Evolutionary conservation across 2,329 filamentous ascomycete genomes (phyloP), one percentile per base, ranked within the genome.

Genomic region (Nakataea oryzae): DNA sequence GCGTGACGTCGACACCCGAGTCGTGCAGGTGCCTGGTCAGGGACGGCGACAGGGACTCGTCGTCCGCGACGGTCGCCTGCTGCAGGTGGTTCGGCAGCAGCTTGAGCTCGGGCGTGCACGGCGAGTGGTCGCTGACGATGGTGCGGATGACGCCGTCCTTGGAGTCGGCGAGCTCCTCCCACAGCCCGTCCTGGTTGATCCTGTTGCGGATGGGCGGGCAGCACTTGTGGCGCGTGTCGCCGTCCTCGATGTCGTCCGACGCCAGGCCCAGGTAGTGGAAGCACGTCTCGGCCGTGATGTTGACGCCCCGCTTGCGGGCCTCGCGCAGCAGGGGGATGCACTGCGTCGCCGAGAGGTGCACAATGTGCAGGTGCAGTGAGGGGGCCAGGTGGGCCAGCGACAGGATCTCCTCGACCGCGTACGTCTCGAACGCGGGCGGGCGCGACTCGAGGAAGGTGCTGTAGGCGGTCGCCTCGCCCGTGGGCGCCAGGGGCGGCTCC

Each of bases 71-170:
- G 70, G 71, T 64, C 68, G 70, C 68, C 72, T 74, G 50, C 80
- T 71, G 72, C 13, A 95, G 80, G 67, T 88, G 83, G 0, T 81
- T 74, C 0, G 93, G 93, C 0, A 97, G 83, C 24, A 96, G 83
- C 75, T 99, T 99, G 61, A 99, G 82, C 71, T 96, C 87, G 0
- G 95, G 93, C 3, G 95, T 97, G 79, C 95, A 97, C 7, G 95
- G 95, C 6, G 91, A 96, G 79, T 99, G 95, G 72, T 97, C 95
- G 0, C 90, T 96, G 2, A 99, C 95, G 32, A 99, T 84, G 0
- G 95, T 97, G 70, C 86, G 84, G 74, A 99, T 93, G 66, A 96
- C 91, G 12, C 91, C 91, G 69, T 93, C 86, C 0, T 77, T 70
- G 12, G 62, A n/a, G 47, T 63, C 67, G 9, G 80, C 79, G 11